phyloP scores from a whole-genome alignment of 495 filamentous ascomycete genomes.

The Amorphotheca resinae region DNA sequence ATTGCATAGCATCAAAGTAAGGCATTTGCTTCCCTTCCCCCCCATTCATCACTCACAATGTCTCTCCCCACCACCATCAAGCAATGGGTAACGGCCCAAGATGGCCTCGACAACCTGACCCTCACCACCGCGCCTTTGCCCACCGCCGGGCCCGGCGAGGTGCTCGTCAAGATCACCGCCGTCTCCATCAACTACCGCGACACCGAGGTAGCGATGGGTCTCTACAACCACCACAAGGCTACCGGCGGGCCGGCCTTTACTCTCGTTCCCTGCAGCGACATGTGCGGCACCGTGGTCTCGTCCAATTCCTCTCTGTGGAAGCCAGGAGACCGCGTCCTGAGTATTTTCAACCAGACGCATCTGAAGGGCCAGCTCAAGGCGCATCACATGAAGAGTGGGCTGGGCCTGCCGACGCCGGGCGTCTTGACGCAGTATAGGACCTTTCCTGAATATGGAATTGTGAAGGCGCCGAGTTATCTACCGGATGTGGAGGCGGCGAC shows the following conservation, averaged over 20 bases:
- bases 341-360: slow-evolving; percentile 32
- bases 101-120: slow-evolving; percentile 38
- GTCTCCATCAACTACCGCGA: slow-evolving; percentile 50
- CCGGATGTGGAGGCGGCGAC: slow-evolving; percentile 29
- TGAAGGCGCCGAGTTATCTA: slow-evolving; percentile 28
- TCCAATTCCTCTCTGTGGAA: slow-evolving; percentile 16
- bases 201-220: slow-evolving; percentile 42
- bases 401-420: slow-evolving; percentile 29
- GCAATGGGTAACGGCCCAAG: slow-evolving; percentile 37
- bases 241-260: slow-evolving; percentile 21
- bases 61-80: slow-evolving; percentile 18
- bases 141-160: slow-evolving; percentile 32
- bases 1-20: too few species aligned
- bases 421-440: slow-evolving; percentile 31
- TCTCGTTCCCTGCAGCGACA: slow-evolving; percentile 33
- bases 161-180: slow-evolving; percentile 42
- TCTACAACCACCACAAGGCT: slow-evolving; percentile 42
- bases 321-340: slow-evolving; percentile 30
- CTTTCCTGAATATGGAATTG: slow-evolving; percentile 27
- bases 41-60: slow-evolving; percentile 17
- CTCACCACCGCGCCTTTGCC: slow-evolving; percentile 30
- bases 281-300: slow-evolving; percentile 27
- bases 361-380: slow-evolving; percentile 27
- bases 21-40: background rate
- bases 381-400: slow-evolving; percentile 22